These are phyloP conservation scores for Posidonia australis DNA, from an alignment of 106 monocot genomes.

Conservation along the genomic window DNA sequence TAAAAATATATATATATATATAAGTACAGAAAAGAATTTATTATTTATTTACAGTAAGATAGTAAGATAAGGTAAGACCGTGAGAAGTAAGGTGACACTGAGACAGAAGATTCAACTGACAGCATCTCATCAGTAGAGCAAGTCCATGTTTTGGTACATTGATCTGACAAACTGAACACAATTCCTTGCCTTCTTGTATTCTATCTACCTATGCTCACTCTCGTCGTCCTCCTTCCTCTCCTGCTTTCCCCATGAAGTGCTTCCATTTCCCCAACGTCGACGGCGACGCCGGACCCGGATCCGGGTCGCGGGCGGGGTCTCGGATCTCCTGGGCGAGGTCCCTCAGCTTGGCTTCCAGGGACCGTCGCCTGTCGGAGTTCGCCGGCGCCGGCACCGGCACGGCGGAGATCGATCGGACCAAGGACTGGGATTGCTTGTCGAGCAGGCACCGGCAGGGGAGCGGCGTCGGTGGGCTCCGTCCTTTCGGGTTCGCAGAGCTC, in stretches of 20 bases:
- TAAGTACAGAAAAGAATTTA: too few species aligned
- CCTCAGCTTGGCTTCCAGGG: slow-evolving; percentile 6
- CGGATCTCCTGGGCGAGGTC: slow-evolving; percentile 21
- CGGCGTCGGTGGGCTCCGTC: slow-evolving; percentile 18
- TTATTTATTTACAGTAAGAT: too few species aligned
- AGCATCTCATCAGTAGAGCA: too few species aligned
- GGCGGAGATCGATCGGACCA: neutral
- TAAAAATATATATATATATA: too few species aligned
- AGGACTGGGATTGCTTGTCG: neutral
- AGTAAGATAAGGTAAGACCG: too few species aligned
- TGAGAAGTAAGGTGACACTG: too few species aligned
- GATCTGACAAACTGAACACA: too few species aligned
- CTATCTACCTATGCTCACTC: neutral
- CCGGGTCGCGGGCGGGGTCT: neutral
- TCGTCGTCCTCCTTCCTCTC: neutral
- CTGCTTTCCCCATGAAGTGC: slow-evolving; percentile 19
- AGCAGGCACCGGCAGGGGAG: neutral
- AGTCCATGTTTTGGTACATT: too few species aligned
- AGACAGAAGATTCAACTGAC: too few species aligned
- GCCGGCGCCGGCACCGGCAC: neutral
- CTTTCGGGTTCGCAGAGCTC: slow-evolving; percentile 44
- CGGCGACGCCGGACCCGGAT: neutral
- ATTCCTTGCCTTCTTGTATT: too few species aligned
- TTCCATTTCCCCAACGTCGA: slow-evolving; percentile 13
- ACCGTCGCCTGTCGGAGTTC: neutral